Base-by-base conservation (phyloP, 352 stramenopile species). In the Globisporangium mamillatum region DNA sequence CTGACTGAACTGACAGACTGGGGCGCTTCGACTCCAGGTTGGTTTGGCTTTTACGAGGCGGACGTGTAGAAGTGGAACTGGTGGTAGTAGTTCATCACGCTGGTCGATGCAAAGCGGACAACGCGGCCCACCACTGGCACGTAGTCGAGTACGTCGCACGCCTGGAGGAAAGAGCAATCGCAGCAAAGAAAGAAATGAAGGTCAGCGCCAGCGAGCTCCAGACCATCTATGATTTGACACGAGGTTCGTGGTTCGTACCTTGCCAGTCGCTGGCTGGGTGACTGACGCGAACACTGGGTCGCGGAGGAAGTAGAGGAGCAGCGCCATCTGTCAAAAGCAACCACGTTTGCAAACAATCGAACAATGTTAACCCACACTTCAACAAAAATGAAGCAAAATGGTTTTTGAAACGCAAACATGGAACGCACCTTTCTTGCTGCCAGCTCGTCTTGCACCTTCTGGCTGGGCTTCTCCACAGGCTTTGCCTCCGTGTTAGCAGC, bases 11-110 rank as follows among this genome's bases (percentile, higher is more conserved):
- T 20, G 36, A 36, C 60, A 29, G 22, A 22, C n/a, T 1, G 44
- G 18, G 16, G 18, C 44, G 44, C 18, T 20, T 56, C 48, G 25
- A 60, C 5, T 56, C 41, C 18, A 38, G 22, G 7, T 18, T 8
- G 10, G 36, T 44, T 44, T 50, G 7, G 46, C 60, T 29, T 29
- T 72, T 95, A 95, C 73, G 88, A 95, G 14, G 82, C 88, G 53
- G 88, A 93, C 32, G 84, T 94, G 80, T 95, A 95, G 68, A 95
- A 95, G 75, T 95, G 76, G 70, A 89, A 92, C 60, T 91, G 85
- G 78, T 94, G 84, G 75, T 94, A 94, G 79, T 95, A 94, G 68
- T 90, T 78, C 68, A 94, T 60, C 36, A 93, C 70, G 4, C 80
- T 84, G n/a, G 79, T 82, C 38, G 80, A 79, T 67, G 80, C 80